Evolutionary conservation across 495 filamentous ascomycete genomes (phyloP).

Genomic region (Penicillium steckii): DNA sequence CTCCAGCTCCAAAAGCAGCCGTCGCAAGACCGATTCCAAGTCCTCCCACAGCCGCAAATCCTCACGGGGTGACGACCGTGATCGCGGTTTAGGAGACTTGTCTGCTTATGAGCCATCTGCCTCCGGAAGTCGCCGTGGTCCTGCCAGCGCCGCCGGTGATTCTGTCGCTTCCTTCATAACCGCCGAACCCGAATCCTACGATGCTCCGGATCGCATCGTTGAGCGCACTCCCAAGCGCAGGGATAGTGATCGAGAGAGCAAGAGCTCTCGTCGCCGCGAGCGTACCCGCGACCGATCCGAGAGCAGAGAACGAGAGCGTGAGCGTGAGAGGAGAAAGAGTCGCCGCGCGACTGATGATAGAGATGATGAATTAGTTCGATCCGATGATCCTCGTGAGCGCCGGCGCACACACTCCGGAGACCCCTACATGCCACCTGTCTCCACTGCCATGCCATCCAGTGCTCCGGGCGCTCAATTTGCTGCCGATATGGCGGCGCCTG

Average conservation of each 20-base stretch:
- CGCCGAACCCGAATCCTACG: constrained; percentile 39
- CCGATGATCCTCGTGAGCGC: constrained; percentile 32
- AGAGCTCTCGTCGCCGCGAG: constrained; percentile 30
- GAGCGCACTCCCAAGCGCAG: constrained; percentile 34
- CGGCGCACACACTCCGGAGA: constrained; percentile 36
- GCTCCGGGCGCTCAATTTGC: constrained; percentile 27
- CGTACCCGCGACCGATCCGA: constrained; percentile 32
- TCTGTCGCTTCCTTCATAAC: constrained; percentile 56
- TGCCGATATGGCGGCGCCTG: constrained; percentile 37
- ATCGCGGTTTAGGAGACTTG: constrained; percentile 45
- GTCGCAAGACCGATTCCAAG: constrained; percentile 36
- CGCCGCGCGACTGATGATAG: constrained; percentile 24
- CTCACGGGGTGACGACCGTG: constrained; percentile 56
- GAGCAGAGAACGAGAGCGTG: constrained; percentile 35
- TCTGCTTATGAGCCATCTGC: constrained; percentile 35
- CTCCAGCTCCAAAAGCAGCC: constrained; percentile 33
- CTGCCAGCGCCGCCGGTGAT: constrained; percentile 40
- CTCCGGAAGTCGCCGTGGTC: constrained; percentile 35
- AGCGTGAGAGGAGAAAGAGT: constrained; percentile 32
- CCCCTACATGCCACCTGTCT: constrained; percentile 27
- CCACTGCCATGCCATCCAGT: constrained; percentile 24
- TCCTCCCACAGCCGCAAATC: constrained; percentile 48
- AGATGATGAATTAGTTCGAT: constrained; percentile 27
- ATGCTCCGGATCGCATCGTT: constrained; percentile 27
- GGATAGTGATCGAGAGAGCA: constrained; percentile 36